Evolutionary conservation across 2,329 filamentous ascomycete species (phyloP).

Genomic region (Neospermospora avenae): DNA sequence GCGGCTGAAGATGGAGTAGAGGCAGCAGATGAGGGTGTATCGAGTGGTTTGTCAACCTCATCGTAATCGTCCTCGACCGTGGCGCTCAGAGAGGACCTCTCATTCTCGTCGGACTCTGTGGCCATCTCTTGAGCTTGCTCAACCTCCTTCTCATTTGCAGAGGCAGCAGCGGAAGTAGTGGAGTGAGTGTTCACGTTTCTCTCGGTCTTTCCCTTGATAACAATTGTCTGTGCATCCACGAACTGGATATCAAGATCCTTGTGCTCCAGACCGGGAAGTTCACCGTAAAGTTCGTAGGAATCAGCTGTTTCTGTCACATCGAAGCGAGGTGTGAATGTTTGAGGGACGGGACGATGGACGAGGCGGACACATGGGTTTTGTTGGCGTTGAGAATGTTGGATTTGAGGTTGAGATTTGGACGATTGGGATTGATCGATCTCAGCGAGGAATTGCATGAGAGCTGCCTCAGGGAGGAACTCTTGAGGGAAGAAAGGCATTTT

Average conservation of each 20-base stretch:
- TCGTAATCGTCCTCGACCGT: conserved; percentile 31
- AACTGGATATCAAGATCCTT: conserved; percentile 74
- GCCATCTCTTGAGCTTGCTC: conserved; percentile 43
- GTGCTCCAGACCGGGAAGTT: conserved; percentile 71
- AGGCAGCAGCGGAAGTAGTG: conserved; percentile 57
- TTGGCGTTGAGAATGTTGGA: conserved; percentile 3
- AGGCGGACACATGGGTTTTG: conserved; percentile 16
- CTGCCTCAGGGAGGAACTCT: conserved; percentile 23
- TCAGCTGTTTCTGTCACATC: conserved; percentile 68
- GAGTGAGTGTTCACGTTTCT: conserved; percentile 33
- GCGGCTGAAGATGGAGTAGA: conserved; percentile 38
- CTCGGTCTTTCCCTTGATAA: conserved; percentile 54
- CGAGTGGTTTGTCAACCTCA: conserved; percentile 25
- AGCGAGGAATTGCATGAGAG: conserved; percentile 58
- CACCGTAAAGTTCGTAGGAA: conserved; percentile 73
- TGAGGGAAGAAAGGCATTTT: conserved; percentile 32
- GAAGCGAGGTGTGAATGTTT: conserved; percentile 67
- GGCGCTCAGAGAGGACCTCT: conserved; percentile 25
- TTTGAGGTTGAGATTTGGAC: conserved; percentile 9
- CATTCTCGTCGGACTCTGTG: conserved; percentile 28
- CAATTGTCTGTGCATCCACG: conserved; percentile 69
- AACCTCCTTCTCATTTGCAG: conserved; percentile 46
- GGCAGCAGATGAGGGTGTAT: conserved; percentile 15
- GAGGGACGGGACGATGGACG: conserved; percentile 34
- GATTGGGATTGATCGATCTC: conserved; percentile 47